A percentile compares a stretch with the other conserved stretches of the same genome.
These are phyloP conservation scores for Metarhizium album DNA, from an alignment of 2,329 filamentous ascomycete genomes.

Conservation along the genomic window DNA sequence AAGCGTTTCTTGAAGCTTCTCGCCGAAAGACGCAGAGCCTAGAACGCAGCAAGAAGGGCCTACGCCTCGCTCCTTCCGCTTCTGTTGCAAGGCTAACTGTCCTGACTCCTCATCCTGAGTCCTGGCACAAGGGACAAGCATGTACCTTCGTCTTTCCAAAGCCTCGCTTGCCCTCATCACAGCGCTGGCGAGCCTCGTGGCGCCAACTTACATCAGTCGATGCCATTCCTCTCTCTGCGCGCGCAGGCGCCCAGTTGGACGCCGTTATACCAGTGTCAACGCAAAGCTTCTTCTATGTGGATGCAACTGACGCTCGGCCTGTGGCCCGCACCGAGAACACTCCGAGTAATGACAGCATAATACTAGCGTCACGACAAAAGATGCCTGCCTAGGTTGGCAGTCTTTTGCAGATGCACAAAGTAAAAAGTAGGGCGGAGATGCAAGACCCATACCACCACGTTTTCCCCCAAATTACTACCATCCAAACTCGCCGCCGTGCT, in stretches of 20 bases:
- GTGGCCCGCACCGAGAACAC: neutral
- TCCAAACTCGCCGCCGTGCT: neutral
- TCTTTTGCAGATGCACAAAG: neutral
- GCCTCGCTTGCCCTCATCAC: too few species aligned
- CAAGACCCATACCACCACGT: neutral
- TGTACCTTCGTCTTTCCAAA: neutral
- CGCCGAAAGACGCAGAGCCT: neutral
- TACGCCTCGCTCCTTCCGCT: neutral
- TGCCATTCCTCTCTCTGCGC: neutral
- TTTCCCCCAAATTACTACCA: neutral
- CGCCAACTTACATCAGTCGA: too few species aligned
- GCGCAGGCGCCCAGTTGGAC: neutral
- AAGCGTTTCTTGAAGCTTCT: too few species aligned
- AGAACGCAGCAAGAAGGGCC: neutral
- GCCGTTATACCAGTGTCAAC: neutral
- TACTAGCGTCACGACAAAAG: neutral
- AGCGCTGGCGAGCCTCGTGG: too few species aligned
- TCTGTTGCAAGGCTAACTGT: neutral
- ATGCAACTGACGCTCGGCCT: neutral
- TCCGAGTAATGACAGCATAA: neutral
- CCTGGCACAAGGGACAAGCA: neutral
- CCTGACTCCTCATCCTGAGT: neutral
- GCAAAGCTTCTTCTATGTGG: neutral
- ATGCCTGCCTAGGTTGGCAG: too few species aligned
- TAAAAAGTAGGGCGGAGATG: neutral